phyloP scores from a whole-genome alignment of 169 alveolate genomes.

The Eimeria tenella region DNA sequence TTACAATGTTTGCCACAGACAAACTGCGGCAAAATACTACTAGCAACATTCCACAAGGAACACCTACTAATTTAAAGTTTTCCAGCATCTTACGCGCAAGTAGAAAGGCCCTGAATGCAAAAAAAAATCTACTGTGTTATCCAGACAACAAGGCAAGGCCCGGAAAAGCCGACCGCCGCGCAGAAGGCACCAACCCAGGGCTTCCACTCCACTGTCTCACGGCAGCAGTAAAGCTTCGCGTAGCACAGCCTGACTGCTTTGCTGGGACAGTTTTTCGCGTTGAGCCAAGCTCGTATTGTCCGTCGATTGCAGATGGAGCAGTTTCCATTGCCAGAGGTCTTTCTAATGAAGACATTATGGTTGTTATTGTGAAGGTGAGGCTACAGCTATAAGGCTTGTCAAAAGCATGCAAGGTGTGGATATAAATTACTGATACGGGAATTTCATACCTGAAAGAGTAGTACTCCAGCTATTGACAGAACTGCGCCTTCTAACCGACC shows the following conservation, averaged over 20 bases:
- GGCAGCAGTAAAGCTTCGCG: slow-evolving; percentile 65
- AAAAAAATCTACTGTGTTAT: background rate
- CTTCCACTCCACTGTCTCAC: slow-evolving; percentile 36
- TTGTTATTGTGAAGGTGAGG: slow-evolving; percentile 44
- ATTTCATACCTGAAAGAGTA: no score
- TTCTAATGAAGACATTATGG: slow-evolving; percentile 20
- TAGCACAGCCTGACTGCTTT: slow-evolving; percentile 73
- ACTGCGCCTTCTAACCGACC: background rate
- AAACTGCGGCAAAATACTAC: no score
- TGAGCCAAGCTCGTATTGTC: slow-evolving; percentile 51
- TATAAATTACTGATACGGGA: no score
- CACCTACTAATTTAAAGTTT: no score
- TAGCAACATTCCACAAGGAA: no score
- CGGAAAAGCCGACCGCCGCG: slow-evolving; percentile 51
- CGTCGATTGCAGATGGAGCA: slow-evolving; percentile 61
- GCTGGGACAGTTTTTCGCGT: slow-evolving; percentile 70
- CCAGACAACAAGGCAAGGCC: slow-evolving; percentile 44
- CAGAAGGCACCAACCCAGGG: slow-evolving; percentile 21
- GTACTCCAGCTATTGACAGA: background rate
- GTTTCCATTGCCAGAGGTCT: slow-evolving; percentile 53
- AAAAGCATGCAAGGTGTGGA: background rate
- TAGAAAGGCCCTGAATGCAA: background rate
- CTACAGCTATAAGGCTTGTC: background rate
- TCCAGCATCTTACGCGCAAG: no score
- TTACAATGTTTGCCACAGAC: background rate